Evolutionary conservation across 106 monocot genomes (phyloP), one percentile per base, ranked within the genome.

Genomic region (Hemerocallis citrina): DNA sequence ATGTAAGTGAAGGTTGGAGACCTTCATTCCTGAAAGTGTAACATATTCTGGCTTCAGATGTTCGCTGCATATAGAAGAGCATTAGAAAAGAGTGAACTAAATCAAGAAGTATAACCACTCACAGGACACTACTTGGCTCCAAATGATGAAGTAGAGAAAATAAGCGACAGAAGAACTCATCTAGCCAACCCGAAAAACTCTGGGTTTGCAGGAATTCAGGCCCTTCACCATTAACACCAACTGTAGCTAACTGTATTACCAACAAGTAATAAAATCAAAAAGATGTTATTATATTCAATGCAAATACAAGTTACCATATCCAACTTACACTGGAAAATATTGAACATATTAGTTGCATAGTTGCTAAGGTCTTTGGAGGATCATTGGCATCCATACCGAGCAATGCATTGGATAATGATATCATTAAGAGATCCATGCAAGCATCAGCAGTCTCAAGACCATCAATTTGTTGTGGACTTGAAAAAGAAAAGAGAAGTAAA

Each of bases 361-460:
- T 77, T 51, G 88, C 93, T 55, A 89, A 67, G 39, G 93, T 89
- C 68, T 93, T 93, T 13, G 93, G 93, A 43, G 93, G 93, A 82
- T 93, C 93, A 82, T 93, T 93, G 30, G 93, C 93, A 85, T 93
- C 93, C 70, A 93, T 82, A 35, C 93, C 93, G 46, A 93, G 85
- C 65, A 93, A 77, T 45, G 93, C 81, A 75, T 88, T 88, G 40
- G 93, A 93, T 12, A 93, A 40, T 42, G 85, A 81, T 17, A 69
- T 62, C 37, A 68, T 23, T 54, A 93, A 67, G 55, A 93, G 65
- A 72, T 79, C 75, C 66, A 64, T 30, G 6, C 68, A 68, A 41
- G 54, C 16, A 58, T 84, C 74, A 70, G 19, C 27, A 39, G 23
- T 15, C 45, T 31, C 42, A 51, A 31, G 35, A 23, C 52, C 57